Evolutionary conservation across 2,329 filamentous ascomycete species (phyloP).

Genomic region (Exophiala viscosa): DNA sequence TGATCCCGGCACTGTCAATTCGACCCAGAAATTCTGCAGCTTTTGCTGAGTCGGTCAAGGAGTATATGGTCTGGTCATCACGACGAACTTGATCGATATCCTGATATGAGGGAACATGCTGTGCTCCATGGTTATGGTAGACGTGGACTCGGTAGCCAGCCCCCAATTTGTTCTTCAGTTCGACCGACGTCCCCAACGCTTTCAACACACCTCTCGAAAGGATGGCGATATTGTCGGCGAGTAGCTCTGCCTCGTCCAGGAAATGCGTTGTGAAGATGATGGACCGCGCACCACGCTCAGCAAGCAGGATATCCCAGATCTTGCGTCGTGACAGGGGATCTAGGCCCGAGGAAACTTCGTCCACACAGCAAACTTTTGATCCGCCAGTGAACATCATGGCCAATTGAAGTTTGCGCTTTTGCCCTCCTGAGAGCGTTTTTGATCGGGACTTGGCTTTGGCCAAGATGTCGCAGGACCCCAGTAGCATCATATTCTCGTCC

Average conservation of each 20-base stretch:
- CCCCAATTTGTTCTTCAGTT: conserved; percentile 76
- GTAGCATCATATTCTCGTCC: conserved; percentile 54
- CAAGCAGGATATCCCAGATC: conserved; percentile 89
- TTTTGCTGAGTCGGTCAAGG: conserved; percentile 64
- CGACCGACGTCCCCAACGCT: conserved; percentile 78
- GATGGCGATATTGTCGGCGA: conserved; percentile 85
- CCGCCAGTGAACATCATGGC: conserved; percentile 94
- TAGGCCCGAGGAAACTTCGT: conserved; percentile 84
- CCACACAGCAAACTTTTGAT: conserved; percentile 81
- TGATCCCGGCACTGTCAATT: conserved; percentile 64
- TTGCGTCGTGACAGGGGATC: conserved; percentile 83
- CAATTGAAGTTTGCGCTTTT: conserved; percentile 86
- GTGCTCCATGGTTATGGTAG: conserved; percentile 53
- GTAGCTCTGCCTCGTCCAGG: conserved; percentile 83
- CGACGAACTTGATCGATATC: conserved; percentile 57
- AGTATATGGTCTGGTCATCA: conserved; percentile 70
- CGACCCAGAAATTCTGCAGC: conserved; percentile 68
- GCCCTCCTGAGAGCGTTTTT: conserved; percentile 79
- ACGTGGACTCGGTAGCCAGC: conserved; percentile 81
- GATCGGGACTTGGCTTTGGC: conserved; percentile 69
- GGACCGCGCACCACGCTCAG: conserved; percentile 75
- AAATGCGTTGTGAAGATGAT: conserved; percentile 91
- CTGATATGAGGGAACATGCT: conserved; percentile 45
- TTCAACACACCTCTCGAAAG: conserved; percentile 79
- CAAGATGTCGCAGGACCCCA: conserved; percentile 65